Evolutionary conservation across 2,329 filamentous ascomycete genomes (phyloP), one percentile per base, ranked within the genome.

Genomic region (Botrytis elliptica): DNA sequence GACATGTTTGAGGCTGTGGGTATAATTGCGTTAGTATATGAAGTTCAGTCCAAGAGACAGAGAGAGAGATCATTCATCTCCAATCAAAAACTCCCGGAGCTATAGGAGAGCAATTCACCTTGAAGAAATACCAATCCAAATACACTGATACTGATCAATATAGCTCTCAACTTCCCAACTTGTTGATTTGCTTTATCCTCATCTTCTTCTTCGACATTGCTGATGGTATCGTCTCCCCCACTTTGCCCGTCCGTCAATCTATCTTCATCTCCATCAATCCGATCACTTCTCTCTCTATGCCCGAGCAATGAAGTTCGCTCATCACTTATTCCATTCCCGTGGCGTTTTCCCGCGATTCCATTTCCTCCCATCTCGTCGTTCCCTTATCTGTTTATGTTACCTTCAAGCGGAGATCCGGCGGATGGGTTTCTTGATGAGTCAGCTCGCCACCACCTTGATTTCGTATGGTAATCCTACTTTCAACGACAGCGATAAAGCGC

Each of bases 1-100:
- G 91, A 93, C 83, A 95, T 93, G 79, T 96, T 96, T 75, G 88
- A 77, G 44, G 80, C 80, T 81, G 72, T 71, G 18, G 22, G 65
- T 49, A 64, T 25, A 38, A n/a, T 72, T 42, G 66, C 38, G 36
- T 49, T 63, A 65, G 49, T 20, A 42, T 20, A 5, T n/a, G 55
- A 75, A 59, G 75, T 70, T 38, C 5, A 29, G n/a, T 10, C 57
- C 10, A 4, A 14, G 49, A n/a, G 8, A 10, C 20, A 49, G 44
- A 12, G 22, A 52, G 49, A n/a, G 44, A 46, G 40, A 12, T 9
- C 44, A 52, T 70, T 71, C 36, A 67, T 42, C 16, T 62, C 44
- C 22, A 3, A 55, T 29, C 38, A 16, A 38, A 29, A 25, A 38
- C 4, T 40, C 33, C 46, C 20, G 4, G 33, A 38, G 38, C 1